Base-by-base conservation (phyloP, 2,329 filamentous ascomycete species). In the Claviceps cyperi region DNA sequence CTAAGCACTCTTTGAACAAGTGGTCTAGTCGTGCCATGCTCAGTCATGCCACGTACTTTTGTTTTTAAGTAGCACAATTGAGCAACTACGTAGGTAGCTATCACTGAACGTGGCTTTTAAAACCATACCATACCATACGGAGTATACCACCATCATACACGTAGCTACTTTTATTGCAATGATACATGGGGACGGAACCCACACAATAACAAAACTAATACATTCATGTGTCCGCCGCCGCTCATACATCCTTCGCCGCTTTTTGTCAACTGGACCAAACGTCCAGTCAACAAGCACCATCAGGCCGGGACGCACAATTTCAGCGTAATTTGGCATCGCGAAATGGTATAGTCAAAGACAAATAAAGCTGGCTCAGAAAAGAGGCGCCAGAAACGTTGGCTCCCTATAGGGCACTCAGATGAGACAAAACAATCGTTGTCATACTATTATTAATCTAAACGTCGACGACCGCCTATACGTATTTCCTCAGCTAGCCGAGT, bases 401-500 rank as follows among this genome's bases (percentile, higher is more conserved):
- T 21, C 32, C 7, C 32, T 21, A 13, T 13, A 4, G 28, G 28
- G 28, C 28, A 32, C 9, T 32, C 8, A 32, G 28, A 32, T 32
- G 28, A 32, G 28, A 11, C 28, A 32, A 32, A 28, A 32, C 28
- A 32, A 8, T 11, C 11, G 28, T 32, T 32, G 9, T 4, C 3
- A 32, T 11, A 9, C 9, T 32, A 32, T 9, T 11, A 32, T 32
- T 32, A 32, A 32, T 32, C n/a, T 5, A 32, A n/a, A 2, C 46
- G 21, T 47, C n/a, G 22, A 39, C 11, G 17, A 32, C 19, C 14
- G 47, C 41, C 61, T 53, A 65, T 22, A 56, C 60, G 51, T 67
- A 67, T 57, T 65, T 64, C 43, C 64, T 61, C 47, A 67, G 51
- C 64, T 67, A 39, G 13, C 51, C 15, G 7, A 17, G 8, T 22